A percentile compares a stretch with the other conserved stretches of the same genome.
Conservation (phyloP, 768 basidiomycete species). For the Russula lepida region DNA sequence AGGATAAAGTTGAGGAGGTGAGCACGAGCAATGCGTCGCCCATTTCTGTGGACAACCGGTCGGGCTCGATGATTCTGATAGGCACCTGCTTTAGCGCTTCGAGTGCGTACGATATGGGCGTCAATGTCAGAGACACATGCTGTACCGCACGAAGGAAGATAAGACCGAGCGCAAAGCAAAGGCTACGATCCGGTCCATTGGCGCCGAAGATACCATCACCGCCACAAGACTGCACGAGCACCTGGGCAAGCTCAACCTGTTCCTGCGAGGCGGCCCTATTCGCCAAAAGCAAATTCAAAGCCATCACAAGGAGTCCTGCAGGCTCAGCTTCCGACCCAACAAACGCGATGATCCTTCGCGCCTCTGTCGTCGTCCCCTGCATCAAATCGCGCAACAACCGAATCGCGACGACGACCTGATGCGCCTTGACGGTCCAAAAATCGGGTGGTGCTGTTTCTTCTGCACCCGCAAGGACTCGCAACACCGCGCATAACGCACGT, state of each 20-base stretch:
- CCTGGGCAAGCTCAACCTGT: slow-evolving; percentile 36
- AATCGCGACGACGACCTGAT: slow-evolving; percentile 43
- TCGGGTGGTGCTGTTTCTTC: slow-evolving; percentile 28
- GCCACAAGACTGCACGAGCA: slow-evolving; percentile 23
- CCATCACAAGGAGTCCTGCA: slow-evolving; percentile 32
- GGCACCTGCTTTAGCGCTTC: slow-evolving; percentile 12
- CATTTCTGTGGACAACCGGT: slow-evolving; percentile 28
- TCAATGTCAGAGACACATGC: slow-evolving; percentile 16
- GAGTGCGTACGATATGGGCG: slow-evolving; percentile 7
- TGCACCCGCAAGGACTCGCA: slow-evolving; percentile 32
- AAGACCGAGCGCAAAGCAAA: slow-evolving; percentile 23
- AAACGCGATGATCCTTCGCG: slow-evolving; percentile 36
- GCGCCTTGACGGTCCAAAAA: slow-evolving; percentile 32
- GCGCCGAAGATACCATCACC: slow-evolving; percentile 2
- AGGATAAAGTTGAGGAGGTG: slow-evolving; percentile 18
- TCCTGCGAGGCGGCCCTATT: slow-evolving; percentile 38
- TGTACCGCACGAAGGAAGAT: slow-evolving; percentile 24
- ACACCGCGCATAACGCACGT: slow-evolving; percentile 52
- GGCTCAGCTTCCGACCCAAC: slow-evolving; percentile 40
- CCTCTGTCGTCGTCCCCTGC: slow-evolving; percentile 29
- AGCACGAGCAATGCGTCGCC: slow-evolving; percentile 31
- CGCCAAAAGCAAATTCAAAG: slow-evolving; percentile 42
- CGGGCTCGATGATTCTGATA: slow-evolving; percentile 17
- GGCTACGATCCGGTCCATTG: slow-evolving; percentile 25
- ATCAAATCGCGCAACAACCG: slow-evolving; percentile 42